phyloP scores from a whole-genome alignment of 2,329 filamentous ascomycete genomes.

The Cladosporium sp. region DNA sequence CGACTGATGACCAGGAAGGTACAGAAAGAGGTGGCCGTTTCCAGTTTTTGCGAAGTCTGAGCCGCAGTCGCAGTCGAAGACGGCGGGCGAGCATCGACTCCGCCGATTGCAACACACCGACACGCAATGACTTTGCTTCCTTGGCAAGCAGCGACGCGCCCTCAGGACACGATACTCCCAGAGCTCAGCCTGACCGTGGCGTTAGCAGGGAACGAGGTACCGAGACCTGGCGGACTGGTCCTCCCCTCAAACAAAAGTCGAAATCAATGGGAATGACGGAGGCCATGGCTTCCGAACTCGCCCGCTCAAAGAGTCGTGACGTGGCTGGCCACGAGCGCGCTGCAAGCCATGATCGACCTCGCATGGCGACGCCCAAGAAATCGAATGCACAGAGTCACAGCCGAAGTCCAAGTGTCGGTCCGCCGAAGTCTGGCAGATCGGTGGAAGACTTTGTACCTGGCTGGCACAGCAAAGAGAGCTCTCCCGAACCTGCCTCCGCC shows the following conservation, averaged over 20 bases:
- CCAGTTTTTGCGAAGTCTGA: slow-evolving; percentile 9
- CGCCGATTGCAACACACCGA: slow-evolving; percentile 9
- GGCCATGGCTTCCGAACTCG: slow-evolving; percentile 19
- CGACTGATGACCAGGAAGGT: background rate
- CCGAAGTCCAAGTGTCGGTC: slow-evolving; percentile 12
- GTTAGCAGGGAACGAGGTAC: background rate
- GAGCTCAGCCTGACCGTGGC: background rate
- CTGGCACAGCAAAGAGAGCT: slow-evolving; percentile 22
- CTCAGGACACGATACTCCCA: background rate
- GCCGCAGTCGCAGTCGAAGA: slow-evolving; percentile 21
- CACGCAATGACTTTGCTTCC: background rate
- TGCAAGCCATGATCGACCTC: slow-evolving; percentile 2
- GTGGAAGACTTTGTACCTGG: slow-evolving; percentile 26
- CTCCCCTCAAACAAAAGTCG: slow-evolving; percentile 7
- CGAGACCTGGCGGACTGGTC: slow-evolving; percentile 6
- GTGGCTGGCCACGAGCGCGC: slow-evolving; percentile 10
- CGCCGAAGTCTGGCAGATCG: slow-evolving; percentile 12
- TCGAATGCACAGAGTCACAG: slow-evolving; percentile 2
- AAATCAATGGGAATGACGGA: slow-evolving; percentile 18
- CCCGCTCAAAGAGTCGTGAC: slow-evolving; percentile 21
- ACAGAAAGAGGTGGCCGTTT: background rate
- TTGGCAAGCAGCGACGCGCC: background rate
- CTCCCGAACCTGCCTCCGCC: slow-evolving; percentile 7
- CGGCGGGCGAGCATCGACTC: slow-evolving; percentile 7
- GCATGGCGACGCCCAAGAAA: slow-evolving; percentile 10